A percentile compares a stretch with the other conserved stretches of the same genome.
Conservation (phyloP, 2,329 filamentous ascomycete genomes). For the Coleophoma crateriformis region DNA sequence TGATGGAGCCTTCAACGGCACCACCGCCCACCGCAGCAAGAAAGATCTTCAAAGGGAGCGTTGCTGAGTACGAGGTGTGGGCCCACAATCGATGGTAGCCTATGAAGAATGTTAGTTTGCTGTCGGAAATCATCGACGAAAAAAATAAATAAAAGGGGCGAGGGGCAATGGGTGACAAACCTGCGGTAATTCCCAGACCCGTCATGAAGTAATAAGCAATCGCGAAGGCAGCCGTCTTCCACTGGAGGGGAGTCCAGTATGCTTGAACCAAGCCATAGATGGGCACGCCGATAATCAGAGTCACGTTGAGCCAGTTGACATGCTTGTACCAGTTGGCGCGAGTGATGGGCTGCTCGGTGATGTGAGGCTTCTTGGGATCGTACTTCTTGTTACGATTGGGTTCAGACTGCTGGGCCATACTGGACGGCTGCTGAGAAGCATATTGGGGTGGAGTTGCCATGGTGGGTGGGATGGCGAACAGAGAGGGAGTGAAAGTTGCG, state of each 20-base stretch:
- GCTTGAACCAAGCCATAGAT: conserved; percentile 66
- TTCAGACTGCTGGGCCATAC: conserved; percentile 22
- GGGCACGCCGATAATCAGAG: conserved; percentile 74
- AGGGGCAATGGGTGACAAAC: conserved; percentile 35
- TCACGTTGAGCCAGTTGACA: conserved; percentile 88
- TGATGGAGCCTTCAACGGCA: conserved; percentile 78
- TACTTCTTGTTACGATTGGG: conserved; percentile 31
- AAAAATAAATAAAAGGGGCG: neutral
- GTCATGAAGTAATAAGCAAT: conserved; percentile 80
- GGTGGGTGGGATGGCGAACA: conserved; percentile 6
- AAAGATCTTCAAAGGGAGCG: conserved; percentile 71
- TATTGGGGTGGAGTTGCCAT: conserved; percentile 15
- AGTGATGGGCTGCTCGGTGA: conserved; percentile 77
- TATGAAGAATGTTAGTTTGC: conserved; percentile 11
- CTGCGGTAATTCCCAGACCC: conserved; percentile 73
- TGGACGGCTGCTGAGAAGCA: conserved; percentile 15
- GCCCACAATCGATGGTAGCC: conserved; percentile 83
- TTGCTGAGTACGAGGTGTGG: conserved; percentile 77
- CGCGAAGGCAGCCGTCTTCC: conserved; percentile 68
- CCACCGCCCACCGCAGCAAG: conserved; percentile 77
- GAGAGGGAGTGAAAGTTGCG: neutral
- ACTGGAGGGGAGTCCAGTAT: conserved; percentile 70
- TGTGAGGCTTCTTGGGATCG: conserved; percentile 70
- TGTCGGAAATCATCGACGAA: too few relatives aligned
- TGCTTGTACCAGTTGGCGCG: conserved; percentile 84